A percentile compares a stretch with the other conserved stretches of the same genome.
Conservation (phyloP, 441 rosid species). For the Eruca vesicaria region DNA sequence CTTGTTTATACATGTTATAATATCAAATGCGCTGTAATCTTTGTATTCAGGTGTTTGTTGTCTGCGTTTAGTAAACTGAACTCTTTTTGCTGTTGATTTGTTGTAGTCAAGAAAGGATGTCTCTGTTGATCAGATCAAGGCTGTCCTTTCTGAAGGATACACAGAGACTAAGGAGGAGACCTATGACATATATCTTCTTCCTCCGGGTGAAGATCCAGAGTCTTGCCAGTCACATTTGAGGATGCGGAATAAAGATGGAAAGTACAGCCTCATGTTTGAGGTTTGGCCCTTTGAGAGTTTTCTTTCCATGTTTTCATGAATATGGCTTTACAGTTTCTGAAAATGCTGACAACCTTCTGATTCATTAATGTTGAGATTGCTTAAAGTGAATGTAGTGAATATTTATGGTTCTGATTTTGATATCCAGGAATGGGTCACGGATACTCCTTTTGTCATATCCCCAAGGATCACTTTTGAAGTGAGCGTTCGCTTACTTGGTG, state of each 20-base stretch:
- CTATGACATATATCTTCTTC: conserved; percentile 94
- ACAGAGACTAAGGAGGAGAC: conserved; percentile 79
- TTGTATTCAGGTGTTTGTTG: not conserved
- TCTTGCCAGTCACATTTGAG: conserved; percentile 95
- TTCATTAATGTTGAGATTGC: not conserved
- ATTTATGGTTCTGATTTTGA: conserved; percentile 14
- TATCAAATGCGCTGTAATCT: too few relatives aligned
- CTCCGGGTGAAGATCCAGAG: conserved; percentile 99
- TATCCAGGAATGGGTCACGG: conserved; percentile 94
- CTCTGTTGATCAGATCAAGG: conserved; percentile 69
- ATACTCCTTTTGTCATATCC: conserved; percentile 93
- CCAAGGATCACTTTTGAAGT: conserved; percentile 99
- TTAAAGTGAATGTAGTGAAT: not conserved
- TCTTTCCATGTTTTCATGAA: conserved; percentile 4
- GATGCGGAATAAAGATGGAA: conserved; percentile 98
- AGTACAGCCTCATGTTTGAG: conserved; percentile 99
- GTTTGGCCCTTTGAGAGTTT: conserved; percentile 44
- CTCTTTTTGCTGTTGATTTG: not conserved
- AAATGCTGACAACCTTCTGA: conserved; percentile 2
- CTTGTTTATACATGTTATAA: not conserved
- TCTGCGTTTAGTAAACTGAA: not conserved
- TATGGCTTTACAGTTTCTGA: not conserved
- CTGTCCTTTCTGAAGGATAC: conserved; percentile 60
- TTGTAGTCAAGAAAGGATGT: conserved; percentile 77
- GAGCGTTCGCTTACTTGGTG: conserved; percentile 96